phyloP scores from a whole-genome alignment of 495 filamentous ascomycete genomes.

The Penicillium pancosmium region DNA sequence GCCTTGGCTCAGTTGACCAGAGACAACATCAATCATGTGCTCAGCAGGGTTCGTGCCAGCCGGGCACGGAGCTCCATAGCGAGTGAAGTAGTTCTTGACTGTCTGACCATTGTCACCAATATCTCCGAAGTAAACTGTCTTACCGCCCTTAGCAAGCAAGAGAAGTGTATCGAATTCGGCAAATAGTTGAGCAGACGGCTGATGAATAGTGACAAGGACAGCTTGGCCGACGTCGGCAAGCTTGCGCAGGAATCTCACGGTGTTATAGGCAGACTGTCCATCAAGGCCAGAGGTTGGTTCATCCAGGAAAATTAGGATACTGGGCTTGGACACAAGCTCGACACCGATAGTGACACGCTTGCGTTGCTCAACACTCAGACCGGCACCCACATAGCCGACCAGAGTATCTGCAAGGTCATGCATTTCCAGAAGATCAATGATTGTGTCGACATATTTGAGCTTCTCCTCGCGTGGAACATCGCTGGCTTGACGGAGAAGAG shows the following conservation, averaged over 20 bases:
- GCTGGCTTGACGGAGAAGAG: constrained; percentile 57
- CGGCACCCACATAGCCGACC: constrained; percentile 54
- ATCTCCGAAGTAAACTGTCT: constrained; percentile 72
- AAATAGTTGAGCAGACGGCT: constrained; percentile 73
- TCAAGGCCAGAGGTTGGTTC: constrained; percentile 78
- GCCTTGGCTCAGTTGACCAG: constrained; percentile 37
- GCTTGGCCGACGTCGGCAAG: constrained; percentile 69
- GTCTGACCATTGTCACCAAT: constrained; percentile 55
- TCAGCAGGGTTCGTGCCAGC: constrained; percentile 78
- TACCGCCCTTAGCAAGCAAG: constrained; percentile 68
- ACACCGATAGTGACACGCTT: constrained; percentile 70
- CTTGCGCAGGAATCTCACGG: constrained; percentile 65
- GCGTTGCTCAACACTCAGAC: constrained; percentile 61
- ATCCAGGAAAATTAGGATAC: constrained; percentile 73
- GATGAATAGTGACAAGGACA: constrained; percentile 76
- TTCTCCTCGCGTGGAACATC: constrained; percentile 57
- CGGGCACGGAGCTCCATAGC: constrained; percentile 74
- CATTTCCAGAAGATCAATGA: constrained; percentile 62
- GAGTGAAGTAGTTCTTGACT: constrained; percentile 73
- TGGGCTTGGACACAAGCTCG: constrained; percentile 68
- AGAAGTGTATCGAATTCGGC: constrained; percentile 74
- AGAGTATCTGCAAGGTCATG: constrained; percentile 56
- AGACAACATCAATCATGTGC: constrained; percentile 88
- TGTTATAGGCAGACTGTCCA: constrained; percentile 63
- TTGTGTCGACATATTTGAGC: constrained; percentile 59